A percentile compares a stretch with the other conserved stretches of the same genome.
phyloP scores from a whole-genome alignment of 352 stramenopile genomes.

The Phytophthora ramorum region DNA sequence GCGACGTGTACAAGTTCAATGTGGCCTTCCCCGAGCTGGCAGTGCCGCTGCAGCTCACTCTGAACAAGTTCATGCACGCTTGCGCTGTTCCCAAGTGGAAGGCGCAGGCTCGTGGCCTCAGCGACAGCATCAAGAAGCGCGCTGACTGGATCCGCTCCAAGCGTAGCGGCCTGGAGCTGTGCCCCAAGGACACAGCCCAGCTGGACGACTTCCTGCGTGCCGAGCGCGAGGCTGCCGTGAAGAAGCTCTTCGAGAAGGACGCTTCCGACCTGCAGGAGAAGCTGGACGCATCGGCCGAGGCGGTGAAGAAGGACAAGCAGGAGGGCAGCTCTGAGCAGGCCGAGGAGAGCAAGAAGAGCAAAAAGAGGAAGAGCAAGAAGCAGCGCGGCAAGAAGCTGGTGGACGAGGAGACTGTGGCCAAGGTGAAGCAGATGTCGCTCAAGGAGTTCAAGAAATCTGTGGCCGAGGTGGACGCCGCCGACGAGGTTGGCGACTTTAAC shows the following conservation, averaged over 20 bases:
- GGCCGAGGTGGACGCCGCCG: constrained; percentile 68
- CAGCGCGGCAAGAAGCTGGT: constrained; percentile 45
- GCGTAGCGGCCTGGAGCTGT: constrained; percentile 90
- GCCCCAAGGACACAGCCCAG: constrained; percentile 82
- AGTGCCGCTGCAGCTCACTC: constrained; percentile 85
- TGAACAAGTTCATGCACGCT: constrained; percentile 91
- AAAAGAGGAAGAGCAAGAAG: constrained; percentile 51
- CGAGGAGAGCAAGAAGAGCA: constrained; percentile 46
- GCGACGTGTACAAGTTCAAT: constrained; percentile 96
- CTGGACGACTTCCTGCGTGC: constrained; percentile 88
- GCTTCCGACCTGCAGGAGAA: constrained; percentile 75
- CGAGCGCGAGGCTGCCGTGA: constrained; percentile 83
- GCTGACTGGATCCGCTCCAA: constrained; percentile 89
- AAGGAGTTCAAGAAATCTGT: constrained; percentile 84
- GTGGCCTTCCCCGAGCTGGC: constrained; percentile 96
- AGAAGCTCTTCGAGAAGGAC: constrained; percentile 86
- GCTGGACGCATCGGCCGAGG: constrained; percentile 59
- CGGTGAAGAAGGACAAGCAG: constrained; percentile 54
- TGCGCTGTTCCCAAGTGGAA: constrained; percentile 85
- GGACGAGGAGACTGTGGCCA: constrained; percentile 71
- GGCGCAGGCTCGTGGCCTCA: constrained; percentile 63
- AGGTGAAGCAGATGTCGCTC: constrained; percentile 87
- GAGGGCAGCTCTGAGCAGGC: constrained; percentile 29
- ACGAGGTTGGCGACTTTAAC: constrained; percentile 82
- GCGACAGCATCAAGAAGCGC: constrained; percentile 76